A percentile compares a stretch with the other conserved stretches of the same genome.
phyloP scores from a whole-genome alignment of 2,329 filamentous ascomycete species.

The Fusarium chaquense region DNA sequence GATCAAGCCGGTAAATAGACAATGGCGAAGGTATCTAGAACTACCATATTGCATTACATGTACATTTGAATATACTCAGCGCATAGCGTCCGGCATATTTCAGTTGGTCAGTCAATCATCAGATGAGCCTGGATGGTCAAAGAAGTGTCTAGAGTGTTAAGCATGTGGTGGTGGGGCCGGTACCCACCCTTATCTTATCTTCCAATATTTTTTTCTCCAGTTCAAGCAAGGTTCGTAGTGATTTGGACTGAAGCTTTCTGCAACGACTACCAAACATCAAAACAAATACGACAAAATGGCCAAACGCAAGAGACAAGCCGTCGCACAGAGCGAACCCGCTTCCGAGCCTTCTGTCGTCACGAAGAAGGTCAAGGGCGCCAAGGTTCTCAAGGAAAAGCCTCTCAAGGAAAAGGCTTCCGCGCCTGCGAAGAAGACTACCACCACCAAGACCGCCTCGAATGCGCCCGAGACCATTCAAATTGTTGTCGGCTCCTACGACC shows the following conservation, averaged over 20 bases:
- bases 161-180: slow-evolving; percentile 28
- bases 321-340: slow-evolving; percentile 42
- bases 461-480: slow-evolving; percentile 79
- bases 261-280: slow-evolving; percentile 19
- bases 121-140: background rate
- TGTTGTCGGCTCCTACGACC: slow-evolving; percentile 92
- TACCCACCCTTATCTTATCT: slow-evolving; percentile 53
- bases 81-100: slow-evolving; percentile 33
- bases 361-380: slow-evolving; percentile 49
- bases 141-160: background rate
- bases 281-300: slow-evolving; percentile 53
- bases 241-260: slow-evolving; percentile 16
- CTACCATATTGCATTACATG: slow-evolving; percentile 29
- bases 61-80: slow-evolving; percentile 47
- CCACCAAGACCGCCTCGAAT: slow-evolving; percentile 36
- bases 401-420: slow-evolving; percentile 25
- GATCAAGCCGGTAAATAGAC: slow-evolving; percentile 40
- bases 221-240: slow-evolving; percentile 1
- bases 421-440: slow-evolving; percentile 44
- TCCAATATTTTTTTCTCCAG: slow-evolving; percentile 46
- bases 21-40: slow-evolving; percentile 26
- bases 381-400: slow-evolving; percentile 32
- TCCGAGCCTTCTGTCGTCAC: slow-evolving; percentile 40
- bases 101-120: slow-evolving; percentile 2
- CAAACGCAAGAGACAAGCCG: slow-evolving; percentile 63